Base-by-base conservation (phyloP, 768 basidiomycete species). In the Mycena galopus region DNA sequence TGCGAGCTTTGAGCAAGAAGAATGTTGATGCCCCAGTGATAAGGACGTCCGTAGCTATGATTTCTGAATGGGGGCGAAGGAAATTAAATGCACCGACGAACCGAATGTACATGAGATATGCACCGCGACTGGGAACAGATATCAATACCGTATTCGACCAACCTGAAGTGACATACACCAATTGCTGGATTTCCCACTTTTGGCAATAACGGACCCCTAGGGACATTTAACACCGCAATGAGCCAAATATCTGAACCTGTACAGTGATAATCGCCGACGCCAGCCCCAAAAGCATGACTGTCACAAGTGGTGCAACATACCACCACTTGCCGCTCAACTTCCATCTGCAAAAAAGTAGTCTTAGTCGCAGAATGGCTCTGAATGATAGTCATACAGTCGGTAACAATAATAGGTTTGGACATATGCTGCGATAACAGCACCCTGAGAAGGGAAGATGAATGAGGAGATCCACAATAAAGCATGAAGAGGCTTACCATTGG, bases 21-120 rank as follows among this genome's bases (percentile, higher is more conserved):
- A 19, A 58, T 8, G 57, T 67, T 14, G 67, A 59, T 50, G 37
- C 33, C 33, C 30, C 57, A 16, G 67, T 68, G 35, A 68, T 68
- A 21, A 68, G 67, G 67, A 68, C 35, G 35, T 68, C 67, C 21
- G 67, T 59, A 16, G 59, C 67, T 68, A 29, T 29, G 51, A 12
- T 23, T 9, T 50, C 9, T 19, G 42, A 44, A 19, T 44, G 7
- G 7, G 42, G 19, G 42, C 16, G 42, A 16, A 44, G 42, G 14
- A 44, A 21, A 5, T 50, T 21, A 19, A 50, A 16, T 14, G 14
- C 14, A 19, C 35, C 29, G n/a, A 67, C 65, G 9, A 42, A 68
- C 67, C 67, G 21, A 68, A 68, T 37, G 57, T 50, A 37, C 67
- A 44, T 3, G 58, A 53, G 27, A 59, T 33, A 30, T 68, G 59